phyloP scores from a whole-genome alignment of 2,329 filamentous ascomycete genomes.

The Claviceps fusiformis region DNA sequence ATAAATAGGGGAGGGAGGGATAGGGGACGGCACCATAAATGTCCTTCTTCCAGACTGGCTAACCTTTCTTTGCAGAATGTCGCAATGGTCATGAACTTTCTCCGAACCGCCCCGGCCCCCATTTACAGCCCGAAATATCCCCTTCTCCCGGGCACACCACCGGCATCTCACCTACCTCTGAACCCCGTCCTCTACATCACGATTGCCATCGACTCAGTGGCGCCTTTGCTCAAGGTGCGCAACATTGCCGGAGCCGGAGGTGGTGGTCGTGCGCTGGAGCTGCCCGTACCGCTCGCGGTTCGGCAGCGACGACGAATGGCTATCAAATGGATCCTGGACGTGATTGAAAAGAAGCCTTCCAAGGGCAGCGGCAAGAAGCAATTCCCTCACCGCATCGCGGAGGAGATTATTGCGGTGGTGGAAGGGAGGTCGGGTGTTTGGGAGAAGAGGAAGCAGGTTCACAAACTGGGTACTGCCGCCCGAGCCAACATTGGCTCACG shows the following conservation, averaged over 20 bases:
- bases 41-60: not conserved
- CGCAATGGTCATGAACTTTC: constrained; percentile 65
- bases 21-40: too few relatives aligned
- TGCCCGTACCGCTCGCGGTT: constrained; percentile 63
- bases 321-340: constrained; percentile 78
- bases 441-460: constrained; percentile 65
- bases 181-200: constrained; percentile 84
- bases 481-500: constrained; percentile 54
- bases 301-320: constrained; percentile 67
- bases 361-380: constrained; percentile 56
- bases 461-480: constrained; percentile 67
- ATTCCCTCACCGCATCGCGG: constrained; percentile 66
- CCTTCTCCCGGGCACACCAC: constrained; percentile 63
- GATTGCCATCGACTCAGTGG: constrained; percentile 82
- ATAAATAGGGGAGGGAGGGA: not conserved
- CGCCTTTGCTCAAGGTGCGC: constrained; percentile 71
- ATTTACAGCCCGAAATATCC: constrained; percentile 56
- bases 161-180: constrained; percentile 66
- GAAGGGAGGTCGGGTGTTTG: constrained; percentile 76
- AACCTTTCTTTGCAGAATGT: constrained; percentile 49
- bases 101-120: constrained; percentile 74
- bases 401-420: constrained; percentile 76
- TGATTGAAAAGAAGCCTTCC: constrained; percentile 65
- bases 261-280: constrained; percentile 71
- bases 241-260: constrained; percentile 66